Evolutionary conservation across 768 basidiomycete genomes (phyloP), one percentile per base, ranked within the genome.

Genomic region (Cyathus striatus): DNA sequence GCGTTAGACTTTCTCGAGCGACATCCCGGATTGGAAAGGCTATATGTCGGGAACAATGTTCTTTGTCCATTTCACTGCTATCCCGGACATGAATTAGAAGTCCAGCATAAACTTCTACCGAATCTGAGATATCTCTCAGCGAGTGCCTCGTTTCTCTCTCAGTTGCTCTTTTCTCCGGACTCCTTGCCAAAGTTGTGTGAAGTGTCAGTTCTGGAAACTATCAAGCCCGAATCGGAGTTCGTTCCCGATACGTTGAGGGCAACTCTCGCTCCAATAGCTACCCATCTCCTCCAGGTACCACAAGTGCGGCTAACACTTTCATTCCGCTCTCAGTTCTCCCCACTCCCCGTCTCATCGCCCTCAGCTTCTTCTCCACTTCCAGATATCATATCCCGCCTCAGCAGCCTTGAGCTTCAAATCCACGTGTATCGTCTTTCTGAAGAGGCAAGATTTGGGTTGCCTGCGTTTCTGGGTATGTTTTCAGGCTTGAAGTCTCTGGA

Each of bases 401-500:
- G 52, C 17, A 44, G 45, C 23, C 13, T 62, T 13, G 52, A 56
- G 30, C 38, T 60, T 21, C 43, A 48, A n/a, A 38, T 58, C 13
- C 44, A 47, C 23, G 46, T 52, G 20, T 59, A 58, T 33, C 34
- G 48, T n/a, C 47, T 60, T 9, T 48, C 57, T 1, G 42, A 35
- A 13, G 36, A 45, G 7, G 40, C 54, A n/a, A 41, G 49, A 12
- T 13, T 39, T 9, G 47, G 38, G 12, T 52, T 59, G 14, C 55
- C 55, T 22, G 47, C 39, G 20, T 57, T 54, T 50, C 35, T 62
- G 3, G 41, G 37, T 33, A 32, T 43, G 18, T 59, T 59, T 27
- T 43, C 51, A 17, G 20, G 38, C 26, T 20, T 58, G 43, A 47
- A 30, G 32, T 40, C 43, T 14, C 43, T 59, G 16, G 22, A 27